Evolutionary conservation across 352 stramenopile genomes (phyloP), one percentile per base, ranked within the genome.

Genomic region (Thraustochytrium striatum): DNA sequence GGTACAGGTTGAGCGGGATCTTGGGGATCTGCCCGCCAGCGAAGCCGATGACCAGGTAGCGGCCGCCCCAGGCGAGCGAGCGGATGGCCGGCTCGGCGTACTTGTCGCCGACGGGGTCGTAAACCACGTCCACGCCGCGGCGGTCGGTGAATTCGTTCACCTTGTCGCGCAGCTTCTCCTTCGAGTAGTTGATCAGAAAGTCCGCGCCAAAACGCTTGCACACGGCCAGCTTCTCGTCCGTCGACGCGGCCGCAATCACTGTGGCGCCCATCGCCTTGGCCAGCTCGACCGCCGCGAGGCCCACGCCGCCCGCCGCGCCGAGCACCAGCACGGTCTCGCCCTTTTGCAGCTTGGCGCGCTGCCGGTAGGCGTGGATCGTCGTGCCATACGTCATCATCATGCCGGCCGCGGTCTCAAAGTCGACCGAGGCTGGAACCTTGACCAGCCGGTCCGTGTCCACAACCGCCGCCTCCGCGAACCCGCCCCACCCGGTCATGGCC

Each of bases 1-100:
- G 79, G 19, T 79, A 19, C 8, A 85, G 44, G 50, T 85, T 85
- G 16, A 83, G 39, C 38, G 83, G 82, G 68, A 86, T 85, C 39
- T 81, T 84, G 9, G 83, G 83, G 35, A 86, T 86, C 21, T 82
- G 3, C 0, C 83, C 83, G 13, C 28, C 59, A 25, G 82, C 82
- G 57, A 85, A 85, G 43, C 82, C 82, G 3, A 86, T 84, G n/a
- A 86, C 79, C 19, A 85, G 65, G 61, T 72, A 83, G 25, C 83
- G 69, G 30, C 83, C 83, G 25, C 79, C 57, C 36, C 72, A 85
- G 25, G 70, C 75, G n/a, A 85, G 44, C 7, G 82, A 84, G 2
- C 83, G 61, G 11, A 85, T 44, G 36, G 78, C 68, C 1, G 83
- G 79, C 59, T 85, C 83, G n/a, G 72, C 41, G 32, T 79, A 79